Evolutionary conservation across 345 rosid species (phyloP).

Genomic region (Melastoma malabathricum): DNA sequence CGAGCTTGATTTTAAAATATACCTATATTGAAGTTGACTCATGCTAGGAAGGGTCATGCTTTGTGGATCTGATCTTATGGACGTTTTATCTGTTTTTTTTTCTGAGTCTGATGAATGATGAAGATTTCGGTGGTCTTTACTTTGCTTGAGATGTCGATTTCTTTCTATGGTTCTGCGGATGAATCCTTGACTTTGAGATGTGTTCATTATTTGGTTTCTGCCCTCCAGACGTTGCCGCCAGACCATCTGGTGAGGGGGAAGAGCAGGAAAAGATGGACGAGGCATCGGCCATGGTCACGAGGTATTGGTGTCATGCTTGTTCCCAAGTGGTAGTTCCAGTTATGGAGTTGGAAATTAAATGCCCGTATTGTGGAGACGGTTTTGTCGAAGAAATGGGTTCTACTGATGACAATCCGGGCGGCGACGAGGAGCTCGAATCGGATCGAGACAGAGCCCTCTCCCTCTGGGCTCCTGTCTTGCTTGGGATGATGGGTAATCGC

Average conservation of each 20-base stretch:
- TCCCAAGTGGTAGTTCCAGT: conserved; percentile 49
- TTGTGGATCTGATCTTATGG: too few relatives aligned
- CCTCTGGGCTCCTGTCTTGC: conserved; percentile 75
- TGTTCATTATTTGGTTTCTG: not conserved
- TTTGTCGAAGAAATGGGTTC: conserved; percentile 38
- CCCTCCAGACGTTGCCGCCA: not conserved
- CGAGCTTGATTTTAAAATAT: too few relatives aligned
- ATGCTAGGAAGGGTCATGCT: too few relatives aligned
- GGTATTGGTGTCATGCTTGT: conserved; percentile 65
- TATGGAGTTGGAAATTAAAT: conserved; percentile 64
- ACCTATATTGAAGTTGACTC: too few relatives aligned
- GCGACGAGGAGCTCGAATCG: conserved; percentile 54
- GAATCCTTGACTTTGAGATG: not conserved
- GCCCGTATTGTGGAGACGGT: conserved; percentile 64
- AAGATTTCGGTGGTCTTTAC: too few relatives aligned
- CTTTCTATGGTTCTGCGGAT: too few relatives aligned
- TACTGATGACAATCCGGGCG: conserved; percentile 15
- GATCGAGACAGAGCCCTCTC: conserved; percentile 69
- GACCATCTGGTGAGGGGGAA: conserved; percentile 1
- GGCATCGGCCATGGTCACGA: conserved; percentile 17
- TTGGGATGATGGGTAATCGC: conserved; percentile 68
- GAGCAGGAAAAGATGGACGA: conserved; percentile 25
- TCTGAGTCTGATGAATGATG: too few relatives aligned
- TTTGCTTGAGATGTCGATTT: too few relatives aligned
- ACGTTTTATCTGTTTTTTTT: too few relatives aligned